These are phyloP conservation scores for Brassica balearica DNA, from an alignment of 441 rosid genomes.

Conservation along the genomic window DNA sequence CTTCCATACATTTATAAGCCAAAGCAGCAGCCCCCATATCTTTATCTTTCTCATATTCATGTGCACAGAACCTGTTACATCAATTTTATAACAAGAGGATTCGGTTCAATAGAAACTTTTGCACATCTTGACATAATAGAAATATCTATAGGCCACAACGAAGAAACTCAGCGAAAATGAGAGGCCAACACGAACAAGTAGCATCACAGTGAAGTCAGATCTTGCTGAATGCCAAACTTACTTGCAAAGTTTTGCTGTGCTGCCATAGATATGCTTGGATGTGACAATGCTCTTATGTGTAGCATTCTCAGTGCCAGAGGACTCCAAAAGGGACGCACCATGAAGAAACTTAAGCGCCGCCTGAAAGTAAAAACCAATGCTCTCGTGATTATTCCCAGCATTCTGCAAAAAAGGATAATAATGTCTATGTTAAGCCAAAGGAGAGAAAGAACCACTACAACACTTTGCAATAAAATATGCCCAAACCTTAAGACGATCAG, in stretches of 20 bases:
- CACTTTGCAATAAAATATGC: background rate
- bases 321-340: slow-evolving; percentile 10
- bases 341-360: slow-evolving; percentile 43
- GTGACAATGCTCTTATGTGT: slow-evolving; percentile 40
- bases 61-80: slow-evolving; percentile 65
- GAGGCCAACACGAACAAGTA: slow-evolving; percentile 31
- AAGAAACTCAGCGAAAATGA: slow-evolving; percentile 22
- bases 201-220: slow-evolving; percentile 29
- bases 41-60: slow-evolving; percentile 53
- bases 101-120: slow-evolving; percentile 29
- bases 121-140: slow-evolving; percentile 29
- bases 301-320: slow-evolving; percentile 26
- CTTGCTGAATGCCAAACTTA: slow-evolving; percentile 53
- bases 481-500: slow-evolving; percentile 81
- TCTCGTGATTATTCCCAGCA: slow-evolving; percentile 27
- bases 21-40: slow-evolving; percentile 66
- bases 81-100: slow-evolving; percentile 11
- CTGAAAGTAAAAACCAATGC: slow-evolving; percentile 44
- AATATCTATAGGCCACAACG: slow-evolving; percentile 16
- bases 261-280: slow-evolving; percentile 41
- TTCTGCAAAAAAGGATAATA: slow-evolving; percentile 3
- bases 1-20: slow-evolving; percentile 66
- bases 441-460: slow-evolving; percentile 13
- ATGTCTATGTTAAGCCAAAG: background rate
- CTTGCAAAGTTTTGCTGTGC: slow-evolving; percentile 48